Evolutionary conservation across 164 flowering plant genomes (phyloP), one percentile per base, ranked within the genome.

Genomic region (Pachysandra terminalis): DNA sequence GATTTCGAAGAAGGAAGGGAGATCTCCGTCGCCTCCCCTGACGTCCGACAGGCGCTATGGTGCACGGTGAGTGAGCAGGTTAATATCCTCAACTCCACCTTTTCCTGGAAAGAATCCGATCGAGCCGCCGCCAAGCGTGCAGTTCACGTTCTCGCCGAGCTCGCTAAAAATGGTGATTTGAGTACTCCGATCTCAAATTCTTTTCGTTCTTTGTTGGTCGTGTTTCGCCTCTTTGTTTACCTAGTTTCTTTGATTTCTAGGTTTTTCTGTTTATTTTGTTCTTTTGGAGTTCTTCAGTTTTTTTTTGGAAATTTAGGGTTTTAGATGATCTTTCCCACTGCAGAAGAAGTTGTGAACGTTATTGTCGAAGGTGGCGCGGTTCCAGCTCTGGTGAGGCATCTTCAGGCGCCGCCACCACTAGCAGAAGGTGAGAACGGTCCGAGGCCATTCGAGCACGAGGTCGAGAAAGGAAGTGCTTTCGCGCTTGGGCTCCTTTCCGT

Each of bases 311-410:
- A 13, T 9, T n/a, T 3, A 9, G 24, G 27, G 26, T 64, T 25
- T 19, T 48, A 10, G 51, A 45, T 15, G 51, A 45, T 45, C 51
- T 45, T 10, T 45, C 51, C 10, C 2, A 3, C 17, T 67, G 74
- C 76, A 90, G 97, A 91, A 76, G 96, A 90, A 45, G 77, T 86
- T 21, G 97, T 90, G 80, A 85, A 82, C 71, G 73, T 86, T 40
- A 88, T 92, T 24, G 97, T 92, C 17, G 96, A 85, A 17, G 90
- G 90, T 0, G 96, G 96, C 1, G 92, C 96, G 0, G 94, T 92
- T 35, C 90, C 92, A 22, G 94, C 85, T 40, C 69, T 92, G 65
- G 96, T 92, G 70, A 86, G 77, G 80, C 97, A 90, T 77, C 83
- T 92, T 3, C 84, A 85, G 68, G 75, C 87, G 32, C 96, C 97